Percentiles rank a stretch among this genome's conserved stretches.
Conservation (phyloP, 257 asterid genomes). For the Primulina huaijiensis region DNA sequence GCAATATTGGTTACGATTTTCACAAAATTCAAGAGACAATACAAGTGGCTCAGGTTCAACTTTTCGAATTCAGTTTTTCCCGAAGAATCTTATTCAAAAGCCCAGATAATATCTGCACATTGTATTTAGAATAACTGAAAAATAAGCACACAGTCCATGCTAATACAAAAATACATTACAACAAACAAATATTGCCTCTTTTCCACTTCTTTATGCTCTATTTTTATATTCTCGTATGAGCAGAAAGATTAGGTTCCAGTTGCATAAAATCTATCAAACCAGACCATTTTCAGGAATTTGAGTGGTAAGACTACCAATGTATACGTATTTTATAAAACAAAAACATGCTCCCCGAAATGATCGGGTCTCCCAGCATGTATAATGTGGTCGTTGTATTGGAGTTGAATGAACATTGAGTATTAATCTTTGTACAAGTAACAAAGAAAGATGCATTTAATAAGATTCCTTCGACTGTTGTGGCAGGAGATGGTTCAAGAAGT, state of each 20-base stretch:
- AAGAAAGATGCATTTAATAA: background rate
- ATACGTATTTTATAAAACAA: background rate
- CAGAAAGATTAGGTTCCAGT: background rate
- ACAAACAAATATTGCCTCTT: conserved; percentile 8
- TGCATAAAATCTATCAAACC: background rate
- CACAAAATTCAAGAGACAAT: background rate
- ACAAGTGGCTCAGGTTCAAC: conserved; percentile 24
- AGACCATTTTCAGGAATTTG: background rate
- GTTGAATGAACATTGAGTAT: background rate
- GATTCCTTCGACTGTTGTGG: background rate
- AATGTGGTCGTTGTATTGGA: background rate
- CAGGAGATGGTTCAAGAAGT: background rate
- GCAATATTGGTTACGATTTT: no score
- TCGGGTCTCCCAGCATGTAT: background rate
- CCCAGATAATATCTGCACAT: conserved; percentile 70
- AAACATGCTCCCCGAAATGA: background rate
- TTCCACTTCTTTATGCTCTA: background rate
- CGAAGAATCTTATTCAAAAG: conserved; percentile 80
- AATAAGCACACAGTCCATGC: background rate
- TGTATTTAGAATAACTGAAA: conserved; percentile 15
- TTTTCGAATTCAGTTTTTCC: conserved; percentile 57
- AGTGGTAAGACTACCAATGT: background rate
- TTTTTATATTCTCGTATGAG: conserved; percentile 2
- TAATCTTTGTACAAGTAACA: background rate
- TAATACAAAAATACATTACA: background rate